Evolutionary conservation across 495 filamentous ascomycete species (phyloP).

Genomic region (Aspergillus homomorphus): DNA sequence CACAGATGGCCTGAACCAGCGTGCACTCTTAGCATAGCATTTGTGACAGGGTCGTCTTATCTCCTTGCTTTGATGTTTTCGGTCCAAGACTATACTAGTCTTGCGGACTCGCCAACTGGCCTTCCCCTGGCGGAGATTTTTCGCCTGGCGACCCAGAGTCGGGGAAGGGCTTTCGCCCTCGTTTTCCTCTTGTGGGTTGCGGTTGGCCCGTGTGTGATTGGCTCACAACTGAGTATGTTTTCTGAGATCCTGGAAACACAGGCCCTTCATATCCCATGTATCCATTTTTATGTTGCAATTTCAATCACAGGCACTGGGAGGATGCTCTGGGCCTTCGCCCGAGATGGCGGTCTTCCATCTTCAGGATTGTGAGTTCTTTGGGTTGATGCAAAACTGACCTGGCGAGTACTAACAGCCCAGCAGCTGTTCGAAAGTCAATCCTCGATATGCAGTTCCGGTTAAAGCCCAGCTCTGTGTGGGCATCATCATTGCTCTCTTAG

Average conservation of each 20-base stretch:
- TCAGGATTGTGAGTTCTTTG: conserved; percentile 24
- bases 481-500: conserved; percentile 58
- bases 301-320: conserved; percentile 62
- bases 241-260: too few relatives aligned
- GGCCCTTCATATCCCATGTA: background rate
- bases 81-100: conserved; percentile 35
- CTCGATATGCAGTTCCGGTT: conserved; percentile 38
- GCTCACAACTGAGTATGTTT: conserved; percentile 48
- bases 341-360: conserved; percentile 55
- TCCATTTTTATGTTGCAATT: conserved; percentile 30
- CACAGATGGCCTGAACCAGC: conserved; percentile 20
- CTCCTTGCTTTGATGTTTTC: conserved; percentile 48
- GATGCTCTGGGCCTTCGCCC: conserved; percentile 68
- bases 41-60: conserved; percentile 42
- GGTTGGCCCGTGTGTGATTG: conserved; percentile 39
- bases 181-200: conserved; percentile 63
- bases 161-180: conserved; percentile 49
- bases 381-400: too few relatives aligned
- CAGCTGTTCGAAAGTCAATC: conserved; percentile 31
- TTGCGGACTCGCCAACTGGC: conserved; percentile 40
- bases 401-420: background rate
- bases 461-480: conserved; percentile 61
- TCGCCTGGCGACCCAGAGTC: conserved; percentile 64
- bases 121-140: conserved; percentile 75
- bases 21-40: conserved; percentile 42